Base-by-base conservation (phyloP, 2,329 filamentous ascomycete genomes). In the Epichloe coenophiala region DNA sequence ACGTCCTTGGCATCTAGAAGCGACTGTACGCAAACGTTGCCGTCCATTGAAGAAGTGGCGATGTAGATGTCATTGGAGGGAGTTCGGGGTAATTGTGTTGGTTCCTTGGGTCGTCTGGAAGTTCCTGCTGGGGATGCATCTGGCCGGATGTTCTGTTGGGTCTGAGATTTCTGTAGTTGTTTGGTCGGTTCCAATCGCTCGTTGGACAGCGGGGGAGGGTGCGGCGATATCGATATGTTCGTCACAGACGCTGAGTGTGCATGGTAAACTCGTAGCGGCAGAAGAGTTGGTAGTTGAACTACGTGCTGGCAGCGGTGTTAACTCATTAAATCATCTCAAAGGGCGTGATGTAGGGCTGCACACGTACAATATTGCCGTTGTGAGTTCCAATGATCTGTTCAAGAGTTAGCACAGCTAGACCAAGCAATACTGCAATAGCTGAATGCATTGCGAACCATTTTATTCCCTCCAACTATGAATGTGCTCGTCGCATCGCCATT, bases 401-500 rank as follows among this genome's bases (percentile, higher is more conserved):
- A 71, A 68, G 51, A 52, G 54, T 58, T 56, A 54, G 50, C 40
- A 31, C 21, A 41, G 27, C 27, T 13, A 13, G 9, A 21, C 48
- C 5, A 41, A 47, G 53, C 43, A 65, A 56, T 48, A 49, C 42
- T 33, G 46, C 31, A 36, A 50, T 27, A 19, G n/a, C 13, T 27
- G 33, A 13, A 33, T 40, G 36, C 33, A 45, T 50, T 38, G 51
- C 73, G 60, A 75, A 91, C 88, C 91, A 97, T 95, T 72, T 97
- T 97, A 73, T 98, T 91, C 48, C 91, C 91, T 40, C 86, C 86
- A 47, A 95, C 88, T 47, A 94, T 71, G 64, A 95, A 95, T 8
- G 87, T 75, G 67, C 90, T 96, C 27, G 91, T 96, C 58, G 89
- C 88, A 76, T 98, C 93, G 59, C 88, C 90, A 70, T 95, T 95